Evolutionary conservation across 345 rosid genomes (phyloP).

Genomic region (Eucalyptus brandiana): DNA sequence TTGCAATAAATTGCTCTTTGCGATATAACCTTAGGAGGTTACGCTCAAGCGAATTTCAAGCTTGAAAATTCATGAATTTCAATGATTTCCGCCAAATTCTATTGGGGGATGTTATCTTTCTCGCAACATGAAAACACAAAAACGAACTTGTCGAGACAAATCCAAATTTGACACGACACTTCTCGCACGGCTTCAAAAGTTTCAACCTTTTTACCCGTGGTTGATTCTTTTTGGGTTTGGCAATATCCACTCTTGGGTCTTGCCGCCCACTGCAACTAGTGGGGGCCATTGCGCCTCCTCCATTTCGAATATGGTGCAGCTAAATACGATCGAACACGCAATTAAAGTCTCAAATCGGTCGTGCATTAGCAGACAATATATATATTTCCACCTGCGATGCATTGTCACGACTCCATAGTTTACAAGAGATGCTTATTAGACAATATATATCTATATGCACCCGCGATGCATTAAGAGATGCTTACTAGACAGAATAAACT

Average conservation of each 20-base stretch:
- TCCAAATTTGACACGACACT: not conserved
- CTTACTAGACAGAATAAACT: not conserved
- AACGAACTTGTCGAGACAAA: not conserved
- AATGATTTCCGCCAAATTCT: not conserved
- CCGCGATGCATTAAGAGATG: not conserved
- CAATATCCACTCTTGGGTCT: not conserved
- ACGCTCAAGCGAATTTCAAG: not conserved
- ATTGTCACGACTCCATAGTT: not conserved
- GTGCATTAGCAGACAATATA: not conserved
- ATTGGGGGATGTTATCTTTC: not conserved
- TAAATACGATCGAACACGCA: not conserved
- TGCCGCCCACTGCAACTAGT: not conserved
- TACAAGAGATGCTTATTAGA: not conserved
- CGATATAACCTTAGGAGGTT: not conserved
- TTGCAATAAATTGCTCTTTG: not conserved
- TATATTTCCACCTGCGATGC: not conserved
- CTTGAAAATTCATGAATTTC: not conserved
- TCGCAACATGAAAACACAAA: not conserved
- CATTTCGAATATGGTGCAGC: not conserved
- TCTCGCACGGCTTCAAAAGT: not conserved
- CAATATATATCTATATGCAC: no score
- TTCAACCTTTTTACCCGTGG: not conserved
- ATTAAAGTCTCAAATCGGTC: not conserved
- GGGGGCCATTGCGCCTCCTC: not conserved
- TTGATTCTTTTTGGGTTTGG: not conserved